phyloP scores from a whole-genome alignment of 1,284 basidiomycete species.

The Naganishia liquefaciens region DNA sequence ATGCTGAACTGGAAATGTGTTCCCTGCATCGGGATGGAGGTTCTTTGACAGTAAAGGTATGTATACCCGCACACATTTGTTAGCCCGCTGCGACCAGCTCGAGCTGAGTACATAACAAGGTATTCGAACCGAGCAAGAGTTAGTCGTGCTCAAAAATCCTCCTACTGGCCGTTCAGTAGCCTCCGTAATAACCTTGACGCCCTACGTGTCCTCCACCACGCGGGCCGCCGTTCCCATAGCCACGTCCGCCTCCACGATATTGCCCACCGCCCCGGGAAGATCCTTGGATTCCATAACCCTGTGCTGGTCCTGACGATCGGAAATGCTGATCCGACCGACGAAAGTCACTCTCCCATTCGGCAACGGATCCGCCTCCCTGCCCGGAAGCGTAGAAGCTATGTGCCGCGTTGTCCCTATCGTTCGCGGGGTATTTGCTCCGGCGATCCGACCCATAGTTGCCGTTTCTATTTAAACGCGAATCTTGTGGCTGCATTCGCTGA shows the following conservation, averaged over 20 bases:
- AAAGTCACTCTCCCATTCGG: slow-evolving; percentile 22
- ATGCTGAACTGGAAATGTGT: no score
- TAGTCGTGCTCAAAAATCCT: no score
- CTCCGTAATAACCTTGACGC: slow-evolving; percentile 22
- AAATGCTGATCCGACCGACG: slow-evolving; percentile 22
- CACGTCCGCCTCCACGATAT: background rate
- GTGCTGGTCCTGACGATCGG: background rate
- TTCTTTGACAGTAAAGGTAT: no score
- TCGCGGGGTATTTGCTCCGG: slow-evolving; percentile 6
- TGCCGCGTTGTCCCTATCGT: slow-evolving; percentile 20
- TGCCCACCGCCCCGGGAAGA: background rate
- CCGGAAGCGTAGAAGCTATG: slow-evolving; percentile 23
- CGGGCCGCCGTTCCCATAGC: background rate
- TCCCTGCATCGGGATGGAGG: no score
- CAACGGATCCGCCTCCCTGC: slow-evolving; percentile 17
- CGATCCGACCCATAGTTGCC: background rate
- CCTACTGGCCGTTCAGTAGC: slow-evolving; percentile 1
- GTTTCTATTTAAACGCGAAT: background rate
- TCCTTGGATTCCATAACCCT: background rate
- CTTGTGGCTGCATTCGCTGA: slow-evolving; percentile 1
- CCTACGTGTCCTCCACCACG: slow-evolving; percentile 8
- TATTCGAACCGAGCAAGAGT: no score
- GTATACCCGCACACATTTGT: no score
- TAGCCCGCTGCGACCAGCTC: no score
- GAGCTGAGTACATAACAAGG: no score